phyloP scores from a whole-genome alignment of 352 stramenopile genomes.

The Halophytophthora polymorphica region DNA sequence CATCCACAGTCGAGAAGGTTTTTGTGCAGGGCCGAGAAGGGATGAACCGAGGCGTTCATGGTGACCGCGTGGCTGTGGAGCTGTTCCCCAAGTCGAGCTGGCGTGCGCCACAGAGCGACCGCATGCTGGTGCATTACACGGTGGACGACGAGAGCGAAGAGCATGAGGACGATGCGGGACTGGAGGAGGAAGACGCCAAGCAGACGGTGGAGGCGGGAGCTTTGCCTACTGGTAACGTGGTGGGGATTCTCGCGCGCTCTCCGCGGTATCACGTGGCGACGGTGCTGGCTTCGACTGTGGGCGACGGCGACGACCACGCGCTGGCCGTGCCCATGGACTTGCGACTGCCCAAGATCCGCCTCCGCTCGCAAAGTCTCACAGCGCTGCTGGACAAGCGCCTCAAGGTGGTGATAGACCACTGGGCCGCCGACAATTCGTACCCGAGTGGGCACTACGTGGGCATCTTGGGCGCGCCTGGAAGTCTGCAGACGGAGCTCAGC shows the following conservation, averaged over 20 bases:
- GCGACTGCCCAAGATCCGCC: constrained; percentile 75
- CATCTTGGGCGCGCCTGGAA: constrained; percentile 57
- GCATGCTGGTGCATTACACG: constrained; percentile 67
- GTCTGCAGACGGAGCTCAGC: constrained; percentile 74
- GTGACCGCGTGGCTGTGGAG: constrained; percentile 95
- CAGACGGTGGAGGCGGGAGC: constrained; percentile 9
- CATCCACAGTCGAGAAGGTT: constrained; percentile 46
- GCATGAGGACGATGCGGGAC: constrained; percentile 19
- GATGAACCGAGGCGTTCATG: constrained; percentile 97
- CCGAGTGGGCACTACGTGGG: constrained; percentile 79
- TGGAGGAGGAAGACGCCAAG: not conserved
- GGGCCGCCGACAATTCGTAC: constrained; percentile 74
- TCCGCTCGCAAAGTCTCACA: constrained; percentile 78
- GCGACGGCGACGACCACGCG: constrained; percentile 57
- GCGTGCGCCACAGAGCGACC: constrained; percentile 61
- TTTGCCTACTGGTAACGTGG: constrained; percentile 77
- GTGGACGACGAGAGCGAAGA: constrained; percentile 40
- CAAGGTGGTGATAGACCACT: constrained; percentile 82
- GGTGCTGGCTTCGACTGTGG: constrained; percentile 62
- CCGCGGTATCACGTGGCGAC: constrained; percentile 67
- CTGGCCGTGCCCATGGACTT: constrained; percentile 81
- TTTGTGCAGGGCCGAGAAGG: constrained; percentile 75
- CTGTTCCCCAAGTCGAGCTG: constrained; percentile 84
- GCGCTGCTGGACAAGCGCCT: constrained; percentile 72
- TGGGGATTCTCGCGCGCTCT: constrained; percentile 83